A percentile compares a stretch with the other conserved stretches of the same genome.
These are phyloP conservation scores for Lathyrus tuberosus DNA, from an alignment of 306 rosid genomes.

Conservation along the genomic window DNA sequence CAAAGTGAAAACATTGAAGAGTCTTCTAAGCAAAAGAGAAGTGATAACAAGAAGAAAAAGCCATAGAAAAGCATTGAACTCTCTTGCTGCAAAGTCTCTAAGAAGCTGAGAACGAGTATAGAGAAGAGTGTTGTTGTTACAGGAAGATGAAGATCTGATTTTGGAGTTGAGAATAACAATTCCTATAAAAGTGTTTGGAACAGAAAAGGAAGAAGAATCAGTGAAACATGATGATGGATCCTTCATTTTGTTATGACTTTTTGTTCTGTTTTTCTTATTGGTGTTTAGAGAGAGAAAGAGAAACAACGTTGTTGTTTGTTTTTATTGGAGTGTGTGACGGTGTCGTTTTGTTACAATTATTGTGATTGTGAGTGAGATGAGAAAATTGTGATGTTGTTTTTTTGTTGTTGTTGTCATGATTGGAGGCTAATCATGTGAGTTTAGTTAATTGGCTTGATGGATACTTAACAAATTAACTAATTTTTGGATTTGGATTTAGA, in stretches of 20 bases:
- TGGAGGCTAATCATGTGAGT: too few relatives aligned
- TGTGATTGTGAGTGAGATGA: background rate
- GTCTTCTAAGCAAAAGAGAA: constrained; percentile 45
- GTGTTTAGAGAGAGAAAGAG: background rate
- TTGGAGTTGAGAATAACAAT: constrained; percentile 44
- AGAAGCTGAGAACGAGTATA: constrained; percentile 43
- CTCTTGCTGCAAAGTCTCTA: constrained; percentile 58
- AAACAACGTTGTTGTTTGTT: background rate
- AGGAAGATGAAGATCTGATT: constrained; percentile 42
- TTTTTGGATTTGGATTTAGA: too few relatives aligned
- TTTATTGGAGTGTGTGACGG: background rate
- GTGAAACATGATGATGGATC: constrained; percentile 32
- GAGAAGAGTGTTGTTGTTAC: constrained; percentile 20
- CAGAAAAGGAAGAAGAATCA: constrained; percentile 25
- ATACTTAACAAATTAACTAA: too few relatives aligned
- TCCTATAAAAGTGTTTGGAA: constrained; percentile 41
- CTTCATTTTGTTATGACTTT: constrained; percentile 51
- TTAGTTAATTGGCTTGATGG: too few relatives aligned
- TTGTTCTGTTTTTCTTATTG: background rate
- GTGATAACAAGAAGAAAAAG: constrained; percentile 54
- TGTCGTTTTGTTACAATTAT: background rate
- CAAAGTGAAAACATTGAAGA: constrained; percentile 43
- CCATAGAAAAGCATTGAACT: constrained; percentile 82
- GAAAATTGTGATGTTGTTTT: too few relatives aligned
- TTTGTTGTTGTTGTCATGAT: too few relatives aligned